Conservation (phyloP, 371 early-diverging fungal species). For the Lichtheimia ramosa region DNA sequence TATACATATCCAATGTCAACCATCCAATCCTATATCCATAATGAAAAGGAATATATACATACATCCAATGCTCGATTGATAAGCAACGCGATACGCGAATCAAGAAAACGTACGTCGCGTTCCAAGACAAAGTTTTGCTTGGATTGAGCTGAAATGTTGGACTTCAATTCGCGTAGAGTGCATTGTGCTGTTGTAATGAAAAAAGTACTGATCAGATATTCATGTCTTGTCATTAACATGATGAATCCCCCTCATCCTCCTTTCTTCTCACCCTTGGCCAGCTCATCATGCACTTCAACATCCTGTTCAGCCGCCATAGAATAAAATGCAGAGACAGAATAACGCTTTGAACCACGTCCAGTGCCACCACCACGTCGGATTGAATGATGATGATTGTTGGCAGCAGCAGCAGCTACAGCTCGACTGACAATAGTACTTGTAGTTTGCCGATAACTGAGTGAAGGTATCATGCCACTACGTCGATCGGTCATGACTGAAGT, state of each 20-base stretch:
- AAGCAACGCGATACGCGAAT: constrained; percentile 88
- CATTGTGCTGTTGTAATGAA: constrained; percentile 70
- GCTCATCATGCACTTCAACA: constrained; percentile 92
- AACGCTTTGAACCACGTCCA: constrained; percentile 56
- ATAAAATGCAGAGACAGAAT: constrained; percentile 89
- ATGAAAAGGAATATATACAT: constrained; percentile 34
- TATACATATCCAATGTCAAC: neutral
- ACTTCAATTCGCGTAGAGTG: constrained; percentile 82
- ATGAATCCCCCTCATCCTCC: neutral
- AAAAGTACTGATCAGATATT: too few species aligned
- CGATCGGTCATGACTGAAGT: constrained; percentile 35
- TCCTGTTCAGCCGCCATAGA: constrained; percentile 96
- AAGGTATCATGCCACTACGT: constrained; percentile 46
- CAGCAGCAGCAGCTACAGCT: constrained; percentile 50
- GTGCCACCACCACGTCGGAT: constrained; percentile 26
- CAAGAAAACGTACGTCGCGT: constrained; percentile 93
- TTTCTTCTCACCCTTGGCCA: constrained; percentile 56
- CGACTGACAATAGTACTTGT: constrained; percentile 34
- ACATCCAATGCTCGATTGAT: constrained; percentile 92
- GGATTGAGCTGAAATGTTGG: constrained; percentile 87
- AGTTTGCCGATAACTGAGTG: constrained; percentile 35
- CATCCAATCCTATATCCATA: neutral
- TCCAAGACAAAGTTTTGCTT: constrained; percentile 95
- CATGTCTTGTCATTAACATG: neutral
- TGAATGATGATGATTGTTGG: constrained; percentile 45